These are phyloP conservation scores for Nymphaea thermarum DNA, from an alignment of 164 flowering plant genomes.

Conservation along the genomic window DNA sequence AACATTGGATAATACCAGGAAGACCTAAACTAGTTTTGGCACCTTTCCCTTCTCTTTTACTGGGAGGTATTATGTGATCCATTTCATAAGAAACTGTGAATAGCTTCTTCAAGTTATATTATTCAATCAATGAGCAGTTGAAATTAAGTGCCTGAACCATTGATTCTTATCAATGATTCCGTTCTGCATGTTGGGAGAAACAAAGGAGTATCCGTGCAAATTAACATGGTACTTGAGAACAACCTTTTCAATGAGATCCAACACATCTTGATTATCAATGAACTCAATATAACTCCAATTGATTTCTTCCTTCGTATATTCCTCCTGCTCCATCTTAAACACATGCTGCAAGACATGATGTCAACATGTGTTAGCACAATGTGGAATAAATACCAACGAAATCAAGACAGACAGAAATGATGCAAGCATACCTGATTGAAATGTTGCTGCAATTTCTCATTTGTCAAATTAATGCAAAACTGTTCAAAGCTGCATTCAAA, in stretches of 20 bases:
- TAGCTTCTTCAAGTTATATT: too few species aligned
- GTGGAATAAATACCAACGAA: background rate
- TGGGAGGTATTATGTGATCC: too few species aligned
- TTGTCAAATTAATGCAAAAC: conserved; percentile 97
- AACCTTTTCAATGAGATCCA: conserved; percentile 98
- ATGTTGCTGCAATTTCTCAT: conserved; percentile 99
- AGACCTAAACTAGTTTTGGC: too few species aligned
- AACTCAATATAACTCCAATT: conserved; percentile 99
- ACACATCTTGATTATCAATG: conserved; percentile 89
- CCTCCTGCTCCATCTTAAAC: conserved; percentile 99
- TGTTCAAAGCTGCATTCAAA: conserved; percentile 82
- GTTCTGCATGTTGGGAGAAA: too few species aligned
- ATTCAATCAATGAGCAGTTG: too few species aligned
- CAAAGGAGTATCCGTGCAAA: background rate
- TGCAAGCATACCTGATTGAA: conserved; percentile 84
- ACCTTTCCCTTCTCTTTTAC: too few species aligned
- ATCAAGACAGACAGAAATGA: background rate
- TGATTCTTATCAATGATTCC: too few species aligned
- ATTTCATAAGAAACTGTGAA: too few species aligned
- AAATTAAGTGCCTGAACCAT: too few species aligned
- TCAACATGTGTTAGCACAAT: background rate
- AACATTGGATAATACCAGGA: too few species aligned
- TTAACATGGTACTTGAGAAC: background rate
- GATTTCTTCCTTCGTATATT: conserved; percentile 93
- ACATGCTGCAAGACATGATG: conserved; percentile 57